Base-by-base conservation (phyloP, 2,329 filamentous ascomycete species). In the Diaporthe helianthi region DNA sequence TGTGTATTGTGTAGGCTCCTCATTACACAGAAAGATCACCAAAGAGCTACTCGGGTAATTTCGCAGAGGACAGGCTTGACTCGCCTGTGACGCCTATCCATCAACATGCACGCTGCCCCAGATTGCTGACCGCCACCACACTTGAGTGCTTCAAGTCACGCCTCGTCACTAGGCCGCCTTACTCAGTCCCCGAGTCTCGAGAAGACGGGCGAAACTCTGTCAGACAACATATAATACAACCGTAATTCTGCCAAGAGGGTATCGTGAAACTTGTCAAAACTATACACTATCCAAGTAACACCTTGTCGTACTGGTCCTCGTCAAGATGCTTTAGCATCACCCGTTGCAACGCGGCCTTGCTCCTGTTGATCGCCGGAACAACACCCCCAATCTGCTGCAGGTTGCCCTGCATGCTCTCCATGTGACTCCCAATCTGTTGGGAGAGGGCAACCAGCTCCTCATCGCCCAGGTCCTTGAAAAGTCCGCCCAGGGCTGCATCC, bases 391-490 rank as follows among this genome's bases (percentile, higher is more conserved):
- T 83, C 77, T 88, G 87, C 68, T 81, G 78, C 47, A 88, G 78
- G 73, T 89, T 89, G 52, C 79, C 79, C 67, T 78, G 80, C 75
- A 89, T 84, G 73, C 85, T 88, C 70, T 88, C 85, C 78, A 88
- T 84, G 72, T 89, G 87, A 65, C 77, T 86, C 13, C 80, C 79
- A 22, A 89, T 80, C 75, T 88, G 85, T 19, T 80, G 76, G 0
- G 81, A 83, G 4, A 87, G 74, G 2, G 77, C 76, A n/a, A 80
- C 73, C 19, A 87, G 74, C 53, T 85, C 83, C 24, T 82, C 78
- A 38, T 84, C 80, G 36, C 79, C 72, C 13, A 83, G 71, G 44
- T 79, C 78, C 74, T 75, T 72, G 67, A 81, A 81, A 9, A 79
- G 68, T 7, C 73, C 72, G 7, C 65, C 72, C 8, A 41, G 4